Evolutionary conservation across 2,329 filamentous ascomycete genomes (phyloP).

Genomic region (Didymella segeticola): DNA sequence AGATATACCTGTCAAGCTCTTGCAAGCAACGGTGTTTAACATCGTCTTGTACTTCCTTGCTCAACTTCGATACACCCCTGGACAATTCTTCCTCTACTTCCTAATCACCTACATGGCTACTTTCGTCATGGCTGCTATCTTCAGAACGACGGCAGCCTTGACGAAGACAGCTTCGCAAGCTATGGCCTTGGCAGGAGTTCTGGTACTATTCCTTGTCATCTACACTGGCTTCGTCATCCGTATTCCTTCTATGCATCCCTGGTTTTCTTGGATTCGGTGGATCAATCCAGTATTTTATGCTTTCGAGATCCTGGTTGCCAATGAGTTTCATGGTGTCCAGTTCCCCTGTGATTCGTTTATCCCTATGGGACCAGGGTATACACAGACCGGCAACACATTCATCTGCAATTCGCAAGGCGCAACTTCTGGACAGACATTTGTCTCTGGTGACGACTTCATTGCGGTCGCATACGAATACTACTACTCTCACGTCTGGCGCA

Average conservation of each 20-base stretch:
- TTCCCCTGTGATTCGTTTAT: slow-evolving; percentile 48
- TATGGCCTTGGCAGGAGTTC: slow-evolving; percentile 60
- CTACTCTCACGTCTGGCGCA: slow-evolving; percentile 57
- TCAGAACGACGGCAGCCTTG: slow-evolving; percentile 76
- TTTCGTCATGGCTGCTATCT: slow-evolving; percentile 80
- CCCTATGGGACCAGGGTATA: slow-evolving; percentile 47
- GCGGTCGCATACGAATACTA: slow-evolving; percentile 42
- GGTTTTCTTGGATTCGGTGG: slow-evolving; percentile 61
- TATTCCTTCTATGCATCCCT: slow-evolving; percentile 62
- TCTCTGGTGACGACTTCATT: slow-evolving; percentile 50
- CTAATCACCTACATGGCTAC: slow-evolving; percentile 62
- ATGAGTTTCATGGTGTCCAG: slow-evolving; percentile 62
- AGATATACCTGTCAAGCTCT: slow-evolving; percentile 81
- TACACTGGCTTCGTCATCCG: slow-evolving; percentile 73
- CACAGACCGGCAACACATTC: slow-evolving; percentile 32
- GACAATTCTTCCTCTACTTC: slow-evolving; percentile 83
- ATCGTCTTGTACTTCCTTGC: slow-evolving; percentile 84
- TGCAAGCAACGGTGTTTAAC: slow-evolving; percentile 76
- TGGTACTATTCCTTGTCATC: slow-evolving; percentile 69
- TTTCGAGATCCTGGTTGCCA: slow-evolving; percentile 80
- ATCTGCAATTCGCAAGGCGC: slow-evolving; percentile 51
- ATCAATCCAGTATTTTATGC: slow-evolving; percentile 76
- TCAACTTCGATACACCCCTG: slow-evolving; percentile 73
- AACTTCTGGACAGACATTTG: slow-evolving; percentile 46
- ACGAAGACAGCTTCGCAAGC: slow-evolving; percentile 70